Base-by-base conservation (phyloP, 495 filamentous ascomycete species). In the Aspergillus ostianus region DNA sequence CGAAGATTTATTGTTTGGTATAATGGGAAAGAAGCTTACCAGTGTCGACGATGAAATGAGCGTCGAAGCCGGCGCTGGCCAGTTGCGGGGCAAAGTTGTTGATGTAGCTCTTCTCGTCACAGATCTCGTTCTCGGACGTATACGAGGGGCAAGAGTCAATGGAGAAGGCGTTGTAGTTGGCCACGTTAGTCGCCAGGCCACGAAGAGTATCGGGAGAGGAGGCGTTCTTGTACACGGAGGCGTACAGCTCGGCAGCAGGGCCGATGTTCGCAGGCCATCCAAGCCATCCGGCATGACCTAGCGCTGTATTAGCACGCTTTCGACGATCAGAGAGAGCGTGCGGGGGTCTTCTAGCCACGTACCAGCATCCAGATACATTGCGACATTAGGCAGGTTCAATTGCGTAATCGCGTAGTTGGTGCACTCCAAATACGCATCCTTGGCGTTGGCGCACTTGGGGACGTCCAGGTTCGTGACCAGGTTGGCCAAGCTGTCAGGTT, bases 291-390 rank as follows among this genome's bases (percentile, higher is more conserved):
- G 73, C 73, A 46, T 79, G 76, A 55, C 76, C 74, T 76, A 27
- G 6, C 18, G 48, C 56, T 13, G 59, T 17, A 21, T 30, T 26
- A 52, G 50, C 15, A 21, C 10, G 8, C 10, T 32, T 32, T 7
- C 10, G 10, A 6, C 4, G 18, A 26, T 51, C 20, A 0, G 6
- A 9, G 6, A 51, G 21, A 51, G 4, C 23, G 49, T 15, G 21
- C 4, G 49, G 49, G 6, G 21, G 47, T 8, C 30, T 6, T 9
- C 21, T 10, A 9, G 36, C 13, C 36, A 36, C 67, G 44, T 64
- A 71, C 88, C 90, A 56, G 88, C 90, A 68, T 94, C 90, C 51
- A 94, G 64, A 73, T 94, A 93, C 90, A 90, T 90, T 63, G 87
- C 73, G 58, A 93, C 89, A 74, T 93, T 92, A 63, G 84, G 82